Conservation (phyloP, 352 stramenopile species). For the Pythium chondricola region DNA sequence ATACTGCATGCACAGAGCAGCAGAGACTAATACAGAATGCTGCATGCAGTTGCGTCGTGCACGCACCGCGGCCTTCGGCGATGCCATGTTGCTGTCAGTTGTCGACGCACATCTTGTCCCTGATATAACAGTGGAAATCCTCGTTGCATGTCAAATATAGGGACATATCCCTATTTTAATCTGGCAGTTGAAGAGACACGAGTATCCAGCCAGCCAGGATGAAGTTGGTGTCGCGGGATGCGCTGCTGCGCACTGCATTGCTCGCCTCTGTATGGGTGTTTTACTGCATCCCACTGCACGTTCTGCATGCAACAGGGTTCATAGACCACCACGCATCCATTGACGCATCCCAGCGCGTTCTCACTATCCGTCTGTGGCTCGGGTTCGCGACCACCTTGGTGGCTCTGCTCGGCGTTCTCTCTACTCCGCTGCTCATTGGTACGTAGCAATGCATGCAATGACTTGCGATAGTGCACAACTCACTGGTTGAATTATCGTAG, state of each 20-base stretch:
- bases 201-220: too few relatives aligned
- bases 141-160: too few relatives aligned
- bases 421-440: conserved; percentile 20
- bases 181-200: too few relatives aligned
- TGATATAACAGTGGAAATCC: too few relatives aligned
- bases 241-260: conserved; percentile 13
- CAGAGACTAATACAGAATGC: too few relatives aligned
- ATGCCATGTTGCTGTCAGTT: too few relatives aligned
- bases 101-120: too few relatives aligned
- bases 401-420: conserved; percentile 18
- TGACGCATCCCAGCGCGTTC: not conserved
- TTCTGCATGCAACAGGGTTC: not conserved
- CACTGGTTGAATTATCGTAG: not conserved
- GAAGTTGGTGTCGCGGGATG: conserved; percentile 12
- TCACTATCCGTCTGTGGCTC: conserved; percentile 14
- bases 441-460: not conserved
- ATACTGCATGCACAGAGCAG: too few relatives aligned
- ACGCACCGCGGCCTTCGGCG: too few relatives aligned
- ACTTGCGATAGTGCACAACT: not conserved
- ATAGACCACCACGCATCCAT: not conserved
- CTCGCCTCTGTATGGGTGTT: conserved; percentile 4
- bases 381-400: conserved; percentile 13
- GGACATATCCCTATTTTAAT: too few relatives aligned
- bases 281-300: conserved; percentile 9
- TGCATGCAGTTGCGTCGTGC: too few relatives aligned